Evolutionary conservation across 2,329 filamentous ascomycete genomes (phyloP), one percentile per base, ranked within the genome.

Genomic region (Trichoderma gracile): DNA sequence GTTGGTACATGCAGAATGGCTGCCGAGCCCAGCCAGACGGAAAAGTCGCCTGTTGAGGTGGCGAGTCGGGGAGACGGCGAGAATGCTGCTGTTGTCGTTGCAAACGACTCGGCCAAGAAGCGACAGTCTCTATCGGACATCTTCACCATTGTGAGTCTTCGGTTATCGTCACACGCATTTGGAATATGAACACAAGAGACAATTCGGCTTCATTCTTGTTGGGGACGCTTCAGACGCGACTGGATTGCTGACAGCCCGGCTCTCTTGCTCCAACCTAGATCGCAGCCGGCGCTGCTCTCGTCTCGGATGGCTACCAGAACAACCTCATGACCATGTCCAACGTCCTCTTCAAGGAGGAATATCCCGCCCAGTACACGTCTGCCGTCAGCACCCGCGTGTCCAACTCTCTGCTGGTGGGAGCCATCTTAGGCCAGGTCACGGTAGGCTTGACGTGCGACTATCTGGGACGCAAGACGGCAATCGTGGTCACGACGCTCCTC

Each of bases 391-490:
- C 78, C 1, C 76, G 76, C 23, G 76, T 79, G 5, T 78, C 76
- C 19, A 79, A 79, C 64, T 70, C 78, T 12, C 70, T 81, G 5
- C 70, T 80, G 0, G 73, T 80, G 12, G 78, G 79, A 17, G 76
- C 78, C 42, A 77, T 81, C n/a, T 67, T 80, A 19, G 79, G 79
- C 21, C 77, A 79, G 66, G 66, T 80, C 3, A 69, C 73, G 5
- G 71, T 79, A 21, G 78, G 78, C 7, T 62, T 82, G 19, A 81
- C 78, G 6, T 81, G 79, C 67, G 81, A 83, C 68, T 81, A 81
- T 60, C 69, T 82, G 33, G 80, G 81, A 17, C 78, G 80, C 19
- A 82, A 81, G 67, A 74, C 73, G 9, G 81, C 79, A 38, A 82
- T 82, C 43, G 73, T 82, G 38, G 67, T 76, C 6, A 82, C 81